Percentiles rank a stretch among this genome's conserved stretches.
These are phyloP conservation scores for Boechera retrofracta DNA, from an alignment of 345 rosid species.

Conservation along the genomic window DNA sequence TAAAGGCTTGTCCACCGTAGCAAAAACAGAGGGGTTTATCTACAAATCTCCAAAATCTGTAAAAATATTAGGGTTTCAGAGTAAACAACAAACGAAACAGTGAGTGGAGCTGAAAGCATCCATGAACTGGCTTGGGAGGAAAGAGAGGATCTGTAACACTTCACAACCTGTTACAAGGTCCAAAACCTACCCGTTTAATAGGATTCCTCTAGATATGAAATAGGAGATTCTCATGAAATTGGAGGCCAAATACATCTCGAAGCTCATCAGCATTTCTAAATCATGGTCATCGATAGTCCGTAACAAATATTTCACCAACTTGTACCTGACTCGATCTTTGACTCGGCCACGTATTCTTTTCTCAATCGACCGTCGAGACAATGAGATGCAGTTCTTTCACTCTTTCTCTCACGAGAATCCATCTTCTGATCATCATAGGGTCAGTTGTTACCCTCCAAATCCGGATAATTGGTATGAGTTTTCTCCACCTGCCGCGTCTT, in stretches of 20 bases:
- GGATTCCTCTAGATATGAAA: background rate
- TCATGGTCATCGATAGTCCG: background rate
- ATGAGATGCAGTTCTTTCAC: background rate
- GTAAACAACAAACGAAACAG: background rate
- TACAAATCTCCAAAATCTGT: background rate
- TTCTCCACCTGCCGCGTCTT: background rate
- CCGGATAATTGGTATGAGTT: too few relatives aligned
- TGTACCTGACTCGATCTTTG: background rate
- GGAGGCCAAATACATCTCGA: background rate
- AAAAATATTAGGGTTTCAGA: background rate
- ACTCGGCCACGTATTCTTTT: background rate
- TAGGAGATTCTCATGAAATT: background rate
- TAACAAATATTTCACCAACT: background rate
- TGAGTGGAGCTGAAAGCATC: background rate
- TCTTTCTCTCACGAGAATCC: background rate
- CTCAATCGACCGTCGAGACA: background rate
- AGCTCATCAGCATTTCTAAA: background rate
- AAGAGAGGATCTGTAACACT: background rate
- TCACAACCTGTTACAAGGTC: background rate
- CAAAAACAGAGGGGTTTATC: background rate
- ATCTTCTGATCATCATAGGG: background rate
- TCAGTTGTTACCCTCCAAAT: background rate
- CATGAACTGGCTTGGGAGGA: background rate
- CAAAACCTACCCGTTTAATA: background rate
- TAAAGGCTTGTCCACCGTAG: background rate